phyloP scores from a whole-genome alignment of 768 basidiomycete species.

The Daedaleopsis nitida region DNA sequence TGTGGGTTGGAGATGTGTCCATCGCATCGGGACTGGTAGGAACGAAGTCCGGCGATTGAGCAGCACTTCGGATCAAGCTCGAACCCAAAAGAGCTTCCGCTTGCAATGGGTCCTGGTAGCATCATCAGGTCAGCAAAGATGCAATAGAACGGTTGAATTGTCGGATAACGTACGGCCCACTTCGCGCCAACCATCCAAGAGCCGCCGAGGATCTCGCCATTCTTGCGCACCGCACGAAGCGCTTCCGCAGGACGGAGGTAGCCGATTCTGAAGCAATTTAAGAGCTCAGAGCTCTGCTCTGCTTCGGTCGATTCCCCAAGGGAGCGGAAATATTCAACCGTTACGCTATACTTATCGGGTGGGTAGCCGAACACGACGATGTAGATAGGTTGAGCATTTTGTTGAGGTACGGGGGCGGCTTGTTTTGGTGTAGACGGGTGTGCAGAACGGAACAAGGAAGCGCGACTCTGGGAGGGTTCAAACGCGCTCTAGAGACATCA shows the following conservation, averaged over 20 bases:
- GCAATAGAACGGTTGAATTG: too few species aligned
- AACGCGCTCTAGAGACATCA: slow-evolving; percentile 37
- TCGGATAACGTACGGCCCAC: slow-evolving; percentile 66
- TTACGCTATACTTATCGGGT: slow-evolving; percentile 69
- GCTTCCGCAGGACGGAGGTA: slow-evolving; percentile 75
- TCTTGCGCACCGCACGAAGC: slow-evolving; percentile 76
- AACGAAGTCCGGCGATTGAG: slow-evolving; percentile 21
- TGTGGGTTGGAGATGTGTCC: slow-evolving; percentile 31
- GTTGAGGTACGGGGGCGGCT: slow-evolving; percentile 24
- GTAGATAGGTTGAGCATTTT: slow-evolving; percentile 49
- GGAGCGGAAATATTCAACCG: slow-evolving; percentile 74
- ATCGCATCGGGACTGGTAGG: slow-evolving; percentile 22
- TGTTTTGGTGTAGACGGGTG: slow-evolving; percentile 24
- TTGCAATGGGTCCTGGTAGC: slow-evolving; percentile 57
- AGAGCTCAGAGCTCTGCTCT: slow-evolving; percentile 65
- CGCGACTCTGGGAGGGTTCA: slow-evolving; percentile 41
- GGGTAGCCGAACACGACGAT: slow-evolving; percentile 91
- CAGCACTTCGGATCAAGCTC: slow-evolving; percentile 26
- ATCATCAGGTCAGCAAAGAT: background rate
- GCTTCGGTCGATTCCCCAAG: slow-evolving; percentile 72
- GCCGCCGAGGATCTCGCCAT: slow-evolving; percentile 75
- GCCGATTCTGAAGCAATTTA: slow-evolving; percentile 83
- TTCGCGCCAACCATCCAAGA: slow-evolving; percentile 86
- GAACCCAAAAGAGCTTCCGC: slow-evolving; percentile 54
- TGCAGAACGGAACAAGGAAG: slow-evolving; percentile 27